These are phyloP conservation scores for Coelastrella sp. DNA, from an alignment of 139 green algal genomes.

Conservation along the genomic window DNA sequence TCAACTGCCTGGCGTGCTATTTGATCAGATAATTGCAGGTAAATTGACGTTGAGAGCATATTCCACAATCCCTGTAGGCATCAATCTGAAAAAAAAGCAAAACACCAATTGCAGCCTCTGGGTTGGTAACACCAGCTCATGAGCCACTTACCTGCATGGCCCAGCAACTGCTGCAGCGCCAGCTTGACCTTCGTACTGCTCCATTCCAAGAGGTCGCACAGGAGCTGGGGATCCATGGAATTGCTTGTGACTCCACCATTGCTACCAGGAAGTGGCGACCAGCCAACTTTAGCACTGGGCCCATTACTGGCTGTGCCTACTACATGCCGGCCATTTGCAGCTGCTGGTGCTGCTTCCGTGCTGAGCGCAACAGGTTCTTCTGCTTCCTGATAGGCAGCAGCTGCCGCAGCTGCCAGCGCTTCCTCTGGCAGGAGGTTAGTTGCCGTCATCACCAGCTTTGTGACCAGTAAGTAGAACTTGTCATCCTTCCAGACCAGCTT, in stretches of 20 bases:
- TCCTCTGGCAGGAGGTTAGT: background rate
- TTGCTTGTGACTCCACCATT: background rate
- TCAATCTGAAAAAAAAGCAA: too few relatives aligned
- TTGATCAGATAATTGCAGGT: too few relatives aligned
- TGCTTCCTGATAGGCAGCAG: background rate
- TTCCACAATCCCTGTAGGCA: too few relatives aligned
- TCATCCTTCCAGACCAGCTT: conserved; percentile 38
- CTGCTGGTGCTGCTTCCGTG: background rate
- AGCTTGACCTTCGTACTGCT: conserved; percentile 42
- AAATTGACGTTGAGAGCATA: too few relatives aligned
- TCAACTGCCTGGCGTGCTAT: too few relatives aligned
- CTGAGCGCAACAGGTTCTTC: background rate
- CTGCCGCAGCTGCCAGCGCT: conserved; percentile 9
- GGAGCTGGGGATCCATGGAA: background rate
- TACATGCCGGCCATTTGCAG: background rate
- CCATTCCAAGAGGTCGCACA: conserved; percentile 38
- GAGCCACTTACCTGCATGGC: background rate
- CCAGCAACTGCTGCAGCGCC: conserved; percentile 36
- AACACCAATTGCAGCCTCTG: background rate
- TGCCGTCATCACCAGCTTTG: conserved; percentile 38
- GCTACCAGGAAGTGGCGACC: background rate
- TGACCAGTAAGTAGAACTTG: conserved; percentile 46
- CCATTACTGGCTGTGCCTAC: background rate
- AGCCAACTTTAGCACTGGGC: background rate
- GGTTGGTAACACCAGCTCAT: background rate